Percentiles rank a stretch among this genome's conserved stretches.
Evolutionary conservation across 768 basidiomycete species (phyloP).

Genomic region (Pleurotus tuber-regium): DNA sequence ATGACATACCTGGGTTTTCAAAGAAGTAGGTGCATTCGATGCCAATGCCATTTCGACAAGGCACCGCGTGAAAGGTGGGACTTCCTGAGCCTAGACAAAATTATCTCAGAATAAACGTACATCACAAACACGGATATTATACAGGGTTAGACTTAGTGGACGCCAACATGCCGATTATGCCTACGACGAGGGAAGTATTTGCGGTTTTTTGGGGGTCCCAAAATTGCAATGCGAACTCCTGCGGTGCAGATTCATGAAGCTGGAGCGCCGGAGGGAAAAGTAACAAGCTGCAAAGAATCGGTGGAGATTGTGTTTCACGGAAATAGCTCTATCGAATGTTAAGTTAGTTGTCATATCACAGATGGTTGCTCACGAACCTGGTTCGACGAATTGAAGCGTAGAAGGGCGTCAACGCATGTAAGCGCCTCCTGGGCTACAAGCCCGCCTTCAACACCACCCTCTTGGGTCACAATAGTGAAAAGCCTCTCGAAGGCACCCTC

Average conservation of each 20-base stretch:
- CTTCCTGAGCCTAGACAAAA: constrained; percentile 50
- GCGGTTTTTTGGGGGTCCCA: constrained; percentile 92
- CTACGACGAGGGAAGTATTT: constrained; percentile 77
- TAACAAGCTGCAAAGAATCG: constrained; percentile 63
- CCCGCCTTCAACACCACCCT: constrained; percentile 92
- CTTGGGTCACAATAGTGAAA: constrained; percentile 81
- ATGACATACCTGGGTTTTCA: constrained; percentile 78
- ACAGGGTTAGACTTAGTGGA: constrained; percentile 64
- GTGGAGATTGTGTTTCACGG: constrained; percentile 77
- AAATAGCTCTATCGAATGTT: constrained; percentile 79
- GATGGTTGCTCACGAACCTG: constrained; percentile 54
- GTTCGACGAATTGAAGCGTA: constrained; percentile 93
- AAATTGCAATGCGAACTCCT: constrained; percentile 93
- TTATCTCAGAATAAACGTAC: constrained; percentile 3
- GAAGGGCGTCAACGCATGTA: constrained; percentile 77
- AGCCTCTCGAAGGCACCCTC: constrained; percentile 96
- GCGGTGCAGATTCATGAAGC: constrained; percentile 58
- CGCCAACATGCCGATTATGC: constrained; percentile 83
- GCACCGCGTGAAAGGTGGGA: constrained; percentile 63
- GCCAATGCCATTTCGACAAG: constrained; percentile 86
- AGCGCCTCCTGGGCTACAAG: constrained; percentile 85
- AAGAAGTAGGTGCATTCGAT: constrained; percentile 85
- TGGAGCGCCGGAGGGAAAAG: constrained; percentile 68
- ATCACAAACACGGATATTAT: constrained; percentile 22
- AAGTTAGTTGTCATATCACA: constrained; percentile 16